Conservation (phyloP, 2,329 filamentous ascomycete genomes). For the Stenocarpella maydis region DNA sequence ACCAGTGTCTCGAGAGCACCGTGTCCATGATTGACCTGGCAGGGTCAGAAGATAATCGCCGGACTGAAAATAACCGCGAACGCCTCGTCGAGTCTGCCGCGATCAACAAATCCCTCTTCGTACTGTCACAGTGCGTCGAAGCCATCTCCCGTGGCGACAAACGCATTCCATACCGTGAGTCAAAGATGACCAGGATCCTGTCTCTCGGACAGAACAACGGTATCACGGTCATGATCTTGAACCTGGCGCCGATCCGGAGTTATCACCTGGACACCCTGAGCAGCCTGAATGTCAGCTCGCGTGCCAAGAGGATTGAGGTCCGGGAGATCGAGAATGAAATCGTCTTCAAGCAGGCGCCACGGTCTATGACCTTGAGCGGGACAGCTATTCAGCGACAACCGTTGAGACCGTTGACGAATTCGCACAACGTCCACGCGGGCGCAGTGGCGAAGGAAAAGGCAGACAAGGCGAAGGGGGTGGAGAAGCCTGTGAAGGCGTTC, state of each 20-base stretch:
- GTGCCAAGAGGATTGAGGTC: conserved; percentile 95
- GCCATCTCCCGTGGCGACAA: conserved; percentile 80
- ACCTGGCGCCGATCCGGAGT: conserved; percentile 87
- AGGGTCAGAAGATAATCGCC: conserved; percentile 92
- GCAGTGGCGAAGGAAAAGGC: conserved; percentile 57
- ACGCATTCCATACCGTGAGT: conserved; percentile 91
- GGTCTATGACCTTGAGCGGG: conserved; percentile 55
- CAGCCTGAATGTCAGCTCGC: conserved; percentile 92
- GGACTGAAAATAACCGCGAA: conserved; percentile 93
- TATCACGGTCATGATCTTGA: conserved; percentile 95
- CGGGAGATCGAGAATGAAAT: conserved; percentile 96
- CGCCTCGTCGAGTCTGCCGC: conserved; percentile 92
- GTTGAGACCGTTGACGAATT: conserved; percentile 77
- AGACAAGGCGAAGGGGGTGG: conserved; percentile 58
- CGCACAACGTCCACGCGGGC: conserved; percentile 75
- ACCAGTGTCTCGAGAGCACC: conserved; percentile 77
- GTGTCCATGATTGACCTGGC: conserved; percentile 94
- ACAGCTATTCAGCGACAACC: conserved; percentile 72
- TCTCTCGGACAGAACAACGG: conserved; percentile 94
- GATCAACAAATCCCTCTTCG: conserved; percentile 97
- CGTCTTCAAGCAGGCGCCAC: conserved; percentile 79
- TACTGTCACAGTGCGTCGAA: conserved; percentile 93
- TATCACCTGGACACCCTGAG: conserved; percentile 95
- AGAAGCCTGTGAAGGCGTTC: conserved; percentile 84
- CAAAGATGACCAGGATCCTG: conserved; percentile 96